Evolutionary conservation across 257 asterid genomes (phyloP).

Genomic region (Cruciata laevipes): DNA sequence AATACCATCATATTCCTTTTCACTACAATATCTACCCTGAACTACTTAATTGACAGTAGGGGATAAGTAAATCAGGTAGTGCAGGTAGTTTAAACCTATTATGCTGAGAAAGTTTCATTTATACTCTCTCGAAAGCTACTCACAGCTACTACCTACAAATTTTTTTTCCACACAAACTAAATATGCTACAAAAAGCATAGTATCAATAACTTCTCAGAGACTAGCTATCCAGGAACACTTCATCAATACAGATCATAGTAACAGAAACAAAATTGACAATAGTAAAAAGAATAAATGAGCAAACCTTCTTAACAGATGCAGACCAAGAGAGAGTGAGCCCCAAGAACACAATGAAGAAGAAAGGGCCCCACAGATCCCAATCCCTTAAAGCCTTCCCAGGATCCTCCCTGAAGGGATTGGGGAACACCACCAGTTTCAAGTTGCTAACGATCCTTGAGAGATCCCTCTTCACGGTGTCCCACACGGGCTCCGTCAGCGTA

Average conservation of each 20-base stretch:
- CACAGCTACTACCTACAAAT: neutral
- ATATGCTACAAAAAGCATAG: neutral
- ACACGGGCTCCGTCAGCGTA: conserved; percentile 87
- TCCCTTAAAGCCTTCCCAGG: conserved; percentile 94
- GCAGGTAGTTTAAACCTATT: neutral
- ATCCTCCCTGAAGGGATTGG: conserved; percentile 87
- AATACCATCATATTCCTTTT: neutral
- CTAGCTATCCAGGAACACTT: neutral
- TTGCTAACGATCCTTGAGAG: conserved; percentile 78
- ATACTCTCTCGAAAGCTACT: neutral
- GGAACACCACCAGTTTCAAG: conserved; percentile 89
- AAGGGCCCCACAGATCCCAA: conserved; percentile 99
- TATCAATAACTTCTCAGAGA: neutral
- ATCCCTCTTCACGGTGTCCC: conserved; percentile 92
- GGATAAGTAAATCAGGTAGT: neutral
- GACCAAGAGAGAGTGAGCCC: conserved; percentile 96
- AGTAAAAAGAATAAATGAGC: neutral
- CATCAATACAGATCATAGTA: neutral
- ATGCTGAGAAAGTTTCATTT: neutral
- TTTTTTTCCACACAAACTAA: neutral
- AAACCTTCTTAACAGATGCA: conserved; percentile 84
- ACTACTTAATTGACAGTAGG: neutral
- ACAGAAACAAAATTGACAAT: neutral
- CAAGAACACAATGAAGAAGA: conserved; percentile 91
- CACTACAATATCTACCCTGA: too few relatives aligned